These are phyloP conservation scores for Sclerotinia glacialis DNA, from an alignment of 2,329 filamentous ascomycete genomes.

Conservation along the genomic window DNA sequence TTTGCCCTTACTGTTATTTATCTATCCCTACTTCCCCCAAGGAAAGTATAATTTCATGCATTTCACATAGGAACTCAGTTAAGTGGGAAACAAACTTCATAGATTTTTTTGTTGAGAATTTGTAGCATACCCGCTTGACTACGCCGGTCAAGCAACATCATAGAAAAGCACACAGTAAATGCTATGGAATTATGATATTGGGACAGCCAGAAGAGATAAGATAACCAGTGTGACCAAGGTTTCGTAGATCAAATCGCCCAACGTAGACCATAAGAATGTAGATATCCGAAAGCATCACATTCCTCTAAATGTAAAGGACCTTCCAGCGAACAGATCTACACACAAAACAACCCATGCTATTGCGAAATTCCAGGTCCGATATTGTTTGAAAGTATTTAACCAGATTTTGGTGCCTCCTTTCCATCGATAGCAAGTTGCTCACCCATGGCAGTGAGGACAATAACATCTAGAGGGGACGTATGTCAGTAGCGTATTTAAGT, in stretches of 20 bases:
- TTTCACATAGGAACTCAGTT: neutral
- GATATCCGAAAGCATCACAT: slow-evolving; percentile 36
- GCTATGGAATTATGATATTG: slow-evolving; percentile 34
- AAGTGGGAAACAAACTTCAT: slow-evolving; percentile 26
- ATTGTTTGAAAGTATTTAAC: slow-evolving; percentile 29
- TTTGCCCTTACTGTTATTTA: neutral
- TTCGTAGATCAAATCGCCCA: slow-evolving; percentile 46
- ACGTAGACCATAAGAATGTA: slow-evolving; percentile 45
- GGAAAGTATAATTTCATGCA: neutral
- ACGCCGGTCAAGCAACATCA: slow-evolving; percentile 39
- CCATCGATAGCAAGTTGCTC: slow-evolving; percentile 89
- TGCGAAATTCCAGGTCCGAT: slow-evolving; percentile 29
- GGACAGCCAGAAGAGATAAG: slow-evolving; percentile 36
- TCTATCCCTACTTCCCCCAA: neutral
- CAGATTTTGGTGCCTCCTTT: slow-evolving; percentile 74
- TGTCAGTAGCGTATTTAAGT: slow-evolving; percentile 14
- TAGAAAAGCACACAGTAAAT: slow-evolving; percentile 34
- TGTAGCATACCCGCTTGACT: slow-evolving; percentile 38
- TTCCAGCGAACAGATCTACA: slow-evolving; percentile 28
- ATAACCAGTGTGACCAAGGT: slow-evolving; percentile 45
- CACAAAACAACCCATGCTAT: slow-evolving; percentile 34
- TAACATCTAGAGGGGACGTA: slow-evolving; percentile 61
- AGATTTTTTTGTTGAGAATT: slow-evolving; percentile 37
- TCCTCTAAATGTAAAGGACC: slow-evolving; percentile 29
- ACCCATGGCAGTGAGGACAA: slow-evolving; percentile 92